Conservation (phyloP, 306 rosid genomes). For the Cercis canadensis region DNA sequence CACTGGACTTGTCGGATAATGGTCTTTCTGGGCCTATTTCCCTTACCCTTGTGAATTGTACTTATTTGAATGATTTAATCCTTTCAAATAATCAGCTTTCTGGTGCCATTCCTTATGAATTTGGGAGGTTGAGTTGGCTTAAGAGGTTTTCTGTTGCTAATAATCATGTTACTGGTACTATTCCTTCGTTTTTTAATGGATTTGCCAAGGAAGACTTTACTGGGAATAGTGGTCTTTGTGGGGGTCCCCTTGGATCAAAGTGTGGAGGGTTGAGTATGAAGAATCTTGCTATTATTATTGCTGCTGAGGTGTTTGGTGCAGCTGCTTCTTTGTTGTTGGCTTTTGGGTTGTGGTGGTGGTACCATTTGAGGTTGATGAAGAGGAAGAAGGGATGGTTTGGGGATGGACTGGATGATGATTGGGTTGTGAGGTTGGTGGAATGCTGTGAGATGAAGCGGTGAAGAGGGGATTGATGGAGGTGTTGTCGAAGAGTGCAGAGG, state of each 20-base stretch:
- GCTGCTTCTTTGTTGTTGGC: conserved; percentile 76
- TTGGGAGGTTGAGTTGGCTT: conserved; percentile 62
- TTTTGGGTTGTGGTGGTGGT: conserved; percentile 98
- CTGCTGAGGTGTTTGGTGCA: conserved; percentile 95
- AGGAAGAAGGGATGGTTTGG: conserved; percentile 56
- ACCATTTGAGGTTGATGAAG: conserved; percentile 60
- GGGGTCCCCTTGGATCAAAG: conserved; percentile 76
- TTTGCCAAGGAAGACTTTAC: conserved; percentile 52
- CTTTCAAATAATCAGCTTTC: too few species aligned
- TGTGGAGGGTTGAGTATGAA: conserved; percentile 88
- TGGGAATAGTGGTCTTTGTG: conserved; percentile 81
- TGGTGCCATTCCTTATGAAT: conserved; percentile 65
- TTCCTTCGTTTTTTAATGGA: conserved; percentile 49
- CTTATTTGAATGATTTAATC: too few species aligned
- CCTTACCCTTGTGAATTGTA: too few species aligned
- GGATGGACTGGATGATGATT: conserved; percentile 54
- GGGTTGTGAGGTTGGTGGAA: conserved; percentile 81
- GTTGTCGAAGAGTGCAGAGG: too few species aligned
- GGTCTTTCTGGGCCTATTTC: too few species aligned
- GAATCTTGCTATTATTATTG: conserved; percentile 84
- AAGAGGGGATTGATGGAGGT: too few species aligned
- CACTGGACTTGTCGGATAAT: too few species aligned
- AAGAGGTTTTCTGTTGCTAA: conserved; percentile 65
- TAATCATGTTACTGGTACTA: conserved; percentile 62
- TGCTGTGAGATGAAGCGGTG: too few species aligned